Evolutionary conservation across 768 basidiomycete genomes (phyloP).

Genomic region (Leccinum imitatum): DNA sequence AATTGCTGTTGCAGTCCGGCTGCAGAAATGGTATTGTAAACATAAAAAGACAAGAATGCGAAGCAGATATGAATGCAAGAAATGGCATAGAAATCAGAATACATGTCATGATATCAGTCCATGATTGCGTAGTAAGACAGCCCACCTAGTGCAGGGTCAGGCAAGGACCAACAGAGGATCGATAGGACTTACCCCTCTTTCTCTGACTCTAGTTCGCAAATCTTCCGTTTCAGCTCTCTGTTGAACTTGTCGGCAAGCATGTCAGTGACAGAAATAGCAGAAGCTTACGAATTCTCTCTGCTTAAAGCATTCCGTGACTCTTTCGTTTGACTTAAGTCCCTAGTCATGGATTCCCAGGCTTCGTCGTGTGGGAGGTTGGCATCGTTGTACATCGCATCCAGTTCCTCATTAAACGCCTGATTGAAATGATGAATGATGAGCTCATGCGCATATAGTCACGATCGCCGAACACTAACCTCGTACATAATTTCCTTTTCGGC

Average conservation of each 20-base stretch:
- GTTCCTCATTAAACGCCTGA: slow-evolving; percentile 92
- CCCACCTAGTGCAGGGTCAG: slow-evolving; percentile 53
- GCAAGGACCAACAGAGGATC: not conserved
- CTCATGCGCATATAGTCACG: not conserved
- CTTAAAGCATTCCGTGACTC: slow-evolving; percentile 69
- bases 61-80: slow-evolving; percentile 18
- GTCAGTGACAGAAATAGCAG: not conserved
- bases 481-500: slow-evolving; percentile 93
- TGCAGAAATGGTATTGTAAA: slow-evolving; percentile 19
- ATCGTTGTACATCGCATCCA: slow-evolving; percentile 89
- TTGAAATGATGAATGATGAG: slow-evolving; percentile 4
- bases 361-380: slow-evolving; percentile 78
- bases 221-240: slow-evolving; percentile 67
- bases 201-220: slow-evolving; percentile 72
- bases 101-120: slow-evolving; percentile 41
- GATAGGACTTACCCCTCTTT: slow-evolving; percentile 67
- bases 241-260: slow-evolving; percentile 5
- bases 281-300: slow-evolving; percentile 77
- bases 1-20: slow-evolving; percentile 19
- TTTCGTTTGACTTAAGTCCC: slow-evolving; percentile 73
- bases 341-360: slow-evolving; percentile 76
- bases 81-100: slow-evolving; percentile 22
- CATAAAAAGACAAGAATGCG: slow-evolving; percentile 24
- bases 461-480: slow-evolving; percentile 54
- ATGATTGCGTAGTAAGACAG: slow-evolving; percentile 51